phyloP scores from a whole-genome alignment of 108 stramenopile species.

The Nitzschia inconspicua region DNA sequence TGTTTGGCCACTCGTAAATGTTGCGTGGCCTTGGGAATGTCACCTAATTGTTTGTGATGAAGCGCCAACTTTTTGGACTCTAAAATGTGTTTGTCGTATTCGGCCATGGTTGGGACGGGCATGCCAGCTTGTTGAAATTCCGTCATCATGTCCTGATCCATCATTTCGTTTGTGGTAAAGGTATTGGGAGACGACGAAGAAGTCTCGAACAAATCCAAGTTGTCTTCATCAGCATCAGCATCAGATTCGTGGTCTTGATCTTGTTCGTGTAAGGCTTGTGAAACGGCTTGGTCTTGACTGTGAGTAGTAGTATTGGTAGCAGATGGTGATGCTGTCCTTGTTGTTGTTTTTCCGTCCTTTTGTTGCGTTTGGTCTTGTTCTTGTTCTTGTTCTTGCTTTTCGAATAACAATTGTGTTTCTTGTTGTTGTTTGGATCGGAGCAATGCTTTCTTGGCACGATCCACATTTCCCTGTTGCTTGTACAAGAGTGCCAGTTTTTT shows the following conservation, averaged over 20 bases:
- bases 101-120: slow-evolving; percentile 22
- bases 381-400: slow-evolving; percentile 5
- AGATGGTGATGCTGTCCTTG: background rate
- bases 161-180: slow-evolving; percentile 29
- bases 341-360: background rate
- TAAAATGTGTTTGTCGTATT: slow-evolving; percentile 15
- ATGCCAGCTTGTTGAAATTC: slow-evolving; percentile 17
- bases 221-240: slow-evolving; percentile 4
- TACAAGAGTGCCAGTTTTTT: slow-evolving; percentile 20
- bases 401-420: too few species aligned
- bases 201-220: background rate
- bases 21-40: slow-evolving; percentile 15
- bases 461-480: slow-evolving; percentile 25
- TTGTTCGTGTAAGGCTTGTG: background rate
- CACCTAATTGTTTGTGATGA: slow-evolving; percentile 17
- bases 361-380: background rate
- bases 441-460: slow-evolving; percentile 29
- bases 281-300: background rate
- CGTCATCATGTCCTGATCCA: slow-evolving; percentile 33
- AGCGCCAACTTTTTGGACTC: slow-evolving; percentile 25
- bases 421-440: slow-evolving; percentile 30
- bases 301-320: background rate
- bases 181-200: background rate
- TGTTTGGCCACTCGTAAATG: slow-evolving; percentile 19
- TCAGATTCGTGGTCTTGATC: background rate